Base-by-base conservation (phyloP, 2,329 filamentous ascomycete species). In the Colletotrichum sojae region DNA sequence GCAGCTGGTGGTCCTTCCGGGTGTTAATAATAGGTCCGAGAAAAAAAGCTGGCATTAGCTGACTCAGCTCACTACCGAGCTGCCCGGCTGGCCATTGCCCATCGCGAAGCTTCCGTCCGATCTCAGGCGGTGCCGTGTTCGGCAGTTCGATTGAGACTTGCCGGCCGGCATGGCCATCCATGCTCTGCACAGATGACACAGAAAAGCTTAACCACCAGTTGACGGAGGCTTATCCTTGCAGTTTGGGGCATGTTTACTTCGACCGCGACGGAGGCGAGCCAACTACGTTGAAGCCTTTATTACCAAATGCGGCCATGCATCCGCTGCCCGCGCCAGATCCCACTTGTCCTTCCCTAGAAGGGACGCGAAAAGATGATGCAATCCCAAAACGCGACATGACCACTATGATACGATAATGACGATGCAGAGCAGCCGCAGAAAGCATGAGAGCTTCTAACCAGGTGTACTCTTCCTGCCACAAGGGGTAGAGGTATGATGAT, bases 81-180 rank as follows among this genome's bases (percentile, higher is more conserved):
- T 49, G 39, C 22, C 22, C 22, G 3, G 22, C 22, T 25, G 22
- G 22, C 22, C 22, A 25, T 25, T 25, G 31, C 43, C 43, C 56
- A 45, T 25, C 49, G 56, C 60, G 16, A 64, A 52, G 16, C 22
- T 48, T 27, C n/a, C 22, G 49, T 55, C 63, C 27, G 16, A 64
- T 49, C 16, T 18, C 45, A 15, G 6, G 22, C 46, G 39, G 54
- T 20, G 43, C 18, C 6, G 16, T 16, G 18, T 39, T 53, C 53
- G 36, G 59, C 58, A 67, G 36, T 46, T 64, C 25, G 18, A 9
- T 5, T 27, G 8, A 20, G 9, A 39, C 27, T 18, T 25, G 40
- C 16, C 54, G 20, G 39, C 10, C 43, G 20, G 54, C 60, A 54
- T 10, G 54, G 53, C 16, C 25, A 20, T 49, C 48, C 54, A 49